Evolutionary conservation across 2,329 filamentous ascomycete genomes (phyloP).

Genomic region (Venturia oleaginea): DNA sequence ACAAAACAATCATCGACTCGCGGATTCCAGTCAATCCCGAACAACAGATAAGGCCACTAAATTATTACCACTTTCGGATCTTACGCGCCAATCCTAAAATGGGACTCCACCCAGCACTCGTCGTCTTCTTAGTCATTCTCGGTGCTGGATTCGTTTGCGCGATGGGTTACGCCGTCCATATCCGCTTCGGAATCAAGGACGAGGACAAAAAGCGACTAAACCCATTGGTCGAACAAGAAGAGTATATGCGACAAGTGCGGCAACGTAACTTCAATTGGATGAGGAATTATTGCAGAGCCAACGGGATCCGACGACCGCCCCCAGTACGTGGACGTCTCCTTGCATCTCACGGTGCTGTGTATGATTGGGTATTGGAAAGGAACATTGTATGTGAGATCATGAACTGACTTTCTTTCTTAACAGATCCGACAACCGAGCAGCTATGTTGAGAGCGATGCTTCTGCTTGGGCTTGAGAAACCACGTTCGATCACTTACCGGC

Average conservation of each 20-base stretch:
- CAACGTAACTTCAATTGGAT: not conserved
- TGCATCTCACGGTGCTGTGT: not conserved
- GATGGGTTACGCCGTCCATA: not conserved
- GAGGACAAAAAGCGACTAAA: not conserved
- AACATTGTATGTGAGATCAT: not conserved
- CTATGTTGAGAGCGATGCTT: not conserved
- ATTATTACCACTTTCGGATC: not conserved
- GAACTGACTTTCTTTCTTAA: not conserved
- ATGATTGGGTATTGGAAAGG: not conserved
- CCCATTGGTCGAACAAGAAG: not conserved
- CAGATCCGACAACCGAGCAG: not conserved
- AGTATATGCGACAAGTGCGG: slow-evolving; percentile 1
- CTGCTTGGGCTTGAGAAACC: not conserved
- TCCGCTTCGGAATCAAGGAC: not conserved
- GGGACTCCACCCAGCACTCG: not conserved
- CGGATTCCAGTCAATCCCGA: not conserved
- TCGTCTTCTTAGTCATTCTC: not conserved
- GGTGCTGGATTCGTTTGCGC: not conserved
- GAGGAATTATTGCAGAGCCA: not conserved
- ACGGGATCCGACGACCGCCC: not conserved
- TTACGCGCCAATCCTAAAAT: not conserved
- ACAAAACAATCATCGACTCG: not conserved
- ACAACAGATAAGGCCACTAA: not conserved
- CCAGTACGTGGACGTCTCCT: not conserved
- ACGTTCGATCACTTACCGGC: not conserved